Percentiles rank a stretch among this genome's conserved stretches.
Conservation (phyloP, 75 land plant species). For the Selaginella tamariscina region DNA sequence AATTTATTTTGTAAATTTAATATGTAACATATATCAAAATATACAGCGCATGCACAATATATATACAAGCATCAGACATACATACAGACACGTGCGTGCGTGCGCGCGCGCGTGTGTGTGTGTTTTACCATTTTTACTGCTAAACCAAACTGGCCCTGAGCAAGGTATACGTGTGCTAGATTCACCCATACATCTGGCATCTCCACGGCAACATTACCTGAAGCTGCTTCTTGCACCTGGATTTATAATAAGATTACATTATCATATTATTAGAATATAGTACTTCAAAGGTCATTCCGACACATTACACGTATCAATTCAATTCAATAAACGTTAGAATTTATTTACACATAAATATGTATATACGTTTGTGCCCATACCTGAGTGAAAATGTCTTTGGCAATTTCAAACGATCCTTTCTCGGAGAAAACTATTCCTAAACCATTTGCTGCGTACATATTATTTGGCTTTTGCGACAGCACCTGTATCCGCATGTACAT, state of each 20-base stretch:
- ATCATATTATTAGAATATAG: too few relatives aligned
- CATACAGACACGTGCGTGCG: too few relatives aligned
- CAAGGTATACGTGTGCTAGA: conserved; percentile 87
- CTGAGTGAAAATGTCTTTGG: conserved; percentile 93
- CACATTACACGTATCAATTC: too few relatives aligned
- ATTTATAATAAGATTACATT: too few relatives aligned
- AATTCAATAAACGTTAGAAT: not conserved
- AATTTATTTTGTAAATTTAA: too few relatives aligned
- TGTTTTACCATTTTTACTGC: conserved; percentile 78
- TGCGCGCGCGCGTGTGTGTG: too few relatives aligned
- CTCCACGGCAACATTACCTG: conserved; percentile 71
- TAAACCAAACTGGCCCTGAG: conserved; percentile 83
- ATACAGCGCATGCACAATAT: too few relatives aligned
- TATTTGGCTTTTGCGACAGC: conserved; percentile 46
- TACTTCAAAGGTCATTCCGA: too few relatives aligned
- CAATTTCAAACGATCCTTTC: conserved; percentile 85
- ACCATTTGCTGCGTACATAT: conserved; percentile 97
- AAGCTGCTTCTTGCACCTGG: conserved; percentile 97
- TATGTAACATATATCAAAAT: too few relatives aligned
- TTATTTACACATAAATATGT: not conserved
- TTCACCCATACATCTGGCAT: conserved; percentile 99
- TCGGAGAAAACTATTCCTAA: conserved; percentile 84
- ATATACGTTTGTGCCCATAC: too few relatives aligned
- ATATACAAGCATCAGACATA: too few relatives aligned
- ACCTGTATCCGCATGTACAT: conserved; percentile 34